A percentile compares a stretch with the other conserved stretches of the same genome.
Conservation (phyloP, 2,329 filamentous ascomycete genomes). For the Beauveria sp. region DNA sequence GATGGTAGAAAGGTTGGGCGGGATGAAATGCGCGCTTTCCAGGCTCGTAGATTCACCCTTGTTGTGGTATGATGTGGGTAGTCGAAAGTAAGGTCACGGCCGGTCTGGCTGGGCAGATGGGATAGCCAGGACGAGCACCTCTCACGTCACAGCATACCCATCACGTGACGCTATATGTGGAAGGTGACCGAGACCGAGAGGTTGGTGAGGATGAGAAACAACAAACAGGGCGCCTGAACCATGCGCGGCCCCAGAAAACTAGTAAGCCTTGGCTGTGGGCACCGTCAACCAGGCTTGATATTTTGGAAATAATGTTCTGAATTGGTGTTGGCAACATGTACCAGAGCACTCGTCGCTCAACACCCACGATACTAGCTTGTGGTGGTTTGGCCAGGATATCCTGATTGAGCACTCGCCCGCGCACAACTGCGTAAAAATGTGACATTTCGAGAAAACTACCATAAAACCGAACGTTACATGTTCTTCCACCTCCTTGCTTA, state of each 20-base stretch:
- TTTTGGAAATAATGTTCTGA: background rate
- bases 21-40: slow-evolving; percentile 11
- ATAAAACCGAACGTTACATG: background rate
- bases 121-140: slow-evolving; percentile 6
- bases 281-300: background rate
- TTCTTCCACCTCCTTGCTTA: background rate
- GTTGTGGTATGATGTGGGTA: slow-evolving; percentile 11
- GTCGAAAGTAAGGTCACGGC: slow-evolving; percentile 4
- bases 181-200: slow-evolving; percentile 6
- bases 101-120: slow-evolving; percentile 10
- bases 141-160: slow-evolving; percentile 13
- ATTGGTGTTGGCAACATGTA: background rate
- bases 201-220: slow-evolving; percentile 7
- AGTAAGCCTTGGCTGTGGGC: background rate
- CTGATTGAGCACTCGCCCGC: background rate
- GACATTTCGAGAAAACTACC: background rate
- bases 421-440: background rate
- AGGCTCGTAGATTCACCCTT: slow-evolving; percentile 7
- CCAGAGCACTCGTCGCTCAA: background rate
- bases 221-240: slow-evolving; percentile 1
- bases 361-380: background rate
- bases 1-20: slow-evolving; percentile 3
- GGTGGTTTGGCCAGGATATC: background rate
- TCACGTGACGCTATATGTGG: slow-evolving; percentile 12
- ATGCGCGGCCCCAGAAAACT: background rate